Base-by-base conservation (phyloP, 768 basidiomycete species). In the Boletus pseudo-olivaceus region DNA sequence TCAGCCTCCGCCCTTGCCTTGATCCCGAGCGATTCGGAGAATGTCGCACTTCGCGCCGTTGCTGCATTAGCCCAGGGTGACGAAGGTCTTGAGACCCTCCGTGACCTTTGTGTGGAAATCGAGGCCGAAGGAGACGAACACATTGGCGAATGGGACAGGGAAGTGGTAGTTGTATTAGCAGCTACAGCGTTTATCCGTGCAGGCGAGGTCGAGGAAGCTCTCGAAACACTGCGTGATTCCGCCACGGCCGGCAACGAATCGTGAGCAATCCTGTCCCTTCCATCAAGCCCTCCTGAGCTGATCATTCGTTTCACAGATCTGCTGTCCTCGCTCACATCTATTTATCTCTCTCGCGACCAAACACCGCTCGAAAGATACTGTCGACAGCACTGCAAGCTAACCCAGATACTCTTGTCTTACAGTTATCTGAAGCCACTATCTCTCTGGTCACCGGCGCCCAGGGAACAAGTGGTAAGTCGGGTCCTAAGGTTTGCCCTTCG, bases 331-430 rank as follows among this genome's bases (percentile, higher is more conserved):
- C 89, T 12, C 91, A 96, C 65, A 82, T 96, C 47, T 90, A 93
- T 67, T 83, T 98, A 35, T 90, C 91, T n/a, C 90, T 95, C 53
- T 82, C 90, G 68, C 86, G 94, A 39, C 76, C 86, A 33, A 93
- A 91, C 73, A 81, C 94, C 37, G 94, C 94, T 27, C 88, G 85
- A 72, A 89, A 85, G 65, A 87, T 91, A 63, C 87, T 91, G 66
- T 86, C 90, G 32, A 80, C 84, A 23, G 89, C 91, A 26, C 88
- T 93, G 71, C 81, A 79, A 49, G 90, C 85, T 78, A 90, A 90
- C 7, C 93, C 94, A 67, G 94, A 97, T 67, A 88, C 93, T 64
- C 81, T 93, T 17, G 80, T 98, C 35, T 76, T 98, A 19, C 93
- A 96, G 66, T 81, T 87, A 59, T 92, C 94, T 55, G 94, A 98